Base-by-base conservation (phyloP, 1,284 basidiomycete genomes). In the Sporisorium exsertum region DNA sequence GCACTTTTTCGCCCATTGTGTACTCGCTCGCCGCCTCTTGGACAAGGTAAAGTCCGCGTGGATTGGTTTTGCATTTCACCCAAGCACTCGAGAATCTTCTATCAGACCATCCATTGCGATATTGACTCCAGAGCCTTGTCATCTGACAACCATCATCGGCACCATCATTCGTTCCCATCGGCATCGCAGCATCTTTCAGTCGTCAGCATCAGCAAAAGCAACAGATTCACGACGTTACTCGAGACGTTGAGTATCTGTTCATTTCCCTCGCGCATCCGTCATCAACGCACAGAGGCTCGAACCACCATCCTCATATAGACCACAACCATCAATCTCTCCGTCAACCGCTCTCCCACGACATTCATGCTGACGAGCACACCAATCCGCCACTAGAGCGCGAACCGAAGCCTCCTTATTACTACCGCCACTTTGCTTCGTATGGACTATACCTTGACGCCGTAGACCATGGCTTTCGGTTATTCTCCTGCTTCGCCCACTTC, bases 381-480 rank as follows among this genome's bases (percentile, higher is more conserved):
- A 24, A 47, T 15, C 26, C 26, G 13, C 47, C 15, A 26, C 0
- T 47, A 16, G 45, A 27, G 45, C 45, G 24, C 45, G 24, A n/a
- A n/a, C n/a, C n/a, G n/a, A n/a, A n/a, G n/a, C 47, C 15, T n/a
- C 46, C 46, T 6, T 16, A n/a, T n/a, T n/a, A n/a, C n/a, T n/a
- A n/a, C n/a, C n/a, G n/a, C n/a, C n/a, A n/a, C n/a, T 7, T 10
- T 29, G 47, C 47, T 29, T 29, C 26, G 27, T 49, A n/a, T 49
- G 26, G 7, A 40, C 12, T 40, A 18, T 4, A 40, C 2, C 18
- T 4, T 40, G 18, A 40, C 29, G 27, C 22, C 1, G 22, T 35
- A 50, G 37, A 69, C 6, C 1, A 64, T 71, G 63, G 50, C 49
- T n/a, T 27, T n/a, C 18, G 42, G 37, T 13, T 55, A 26, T 46